Evolutionary conservation across 2,329 filamentous ascomycete species (phyloP).

Genomic region (Ceratocystiopsis minuta): DNA sequence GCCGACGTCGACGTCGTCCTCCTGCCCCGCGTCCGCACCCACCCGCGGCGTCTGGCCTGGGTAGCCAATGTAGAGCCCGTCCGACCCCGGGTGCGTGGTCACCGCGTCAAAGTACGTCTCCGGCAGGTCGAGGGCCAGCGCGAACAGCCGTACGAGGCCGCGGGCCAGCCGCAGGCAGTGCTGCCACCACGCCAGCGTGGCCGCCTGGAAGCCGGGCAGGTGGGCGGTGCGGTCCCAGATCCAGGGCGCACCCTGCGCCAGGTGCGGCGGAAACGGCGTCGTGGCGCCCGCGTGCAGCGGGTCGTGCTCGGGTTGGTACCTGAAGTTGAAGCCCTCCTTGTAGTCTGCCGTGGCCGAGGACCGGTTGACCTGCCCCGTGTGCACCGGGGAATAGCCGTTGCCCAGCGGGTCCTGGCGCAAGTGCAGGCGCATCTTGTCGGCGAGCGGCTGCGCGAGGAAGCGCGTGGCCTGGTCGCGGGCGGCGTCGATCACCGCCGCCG

Average conservation of each 20-base stretch:
- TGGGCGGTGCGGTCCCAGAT: neutral
- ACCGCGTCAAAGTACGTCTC: constrained; percentile 22
- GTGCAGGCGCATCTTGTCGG: constrained; percentile 9
- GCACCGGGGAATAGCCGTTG: constrained; percentile 9
- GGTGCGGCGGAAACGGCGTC: neutral
- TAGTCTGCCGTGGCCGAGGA: constrained; percentile 5
- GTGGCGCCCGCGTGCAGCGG: constrained; percentile 4
- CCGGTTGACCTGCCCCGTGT: constrained; percentile 9
- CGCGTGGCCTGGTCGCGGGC: constrained; percentile 4
- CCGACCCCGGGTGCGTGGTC: constrained; percentile 18
- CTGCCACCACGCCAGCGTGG: constrained; percentile 11
- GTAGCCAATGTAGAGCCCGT: constrained; percentile 12
- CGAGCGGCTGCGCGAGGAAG: constrained; percentile 10
- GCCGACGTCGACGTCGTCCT: constrained; percentile 16
- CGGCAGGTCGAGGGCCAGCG: constrained; percentile 9
- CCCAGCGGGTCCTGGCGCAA: constrained; percentile 4
- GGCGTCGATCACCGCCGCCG: constrained; percentile 4
- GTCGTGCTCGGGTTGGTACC: constrained; percentile 10
- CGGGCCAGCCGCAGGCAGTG: constrained; percentile 9
- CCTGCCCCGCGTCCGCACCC: constrained; percentile 11
- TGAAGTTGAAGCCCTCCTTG: constrained; percentile 12
- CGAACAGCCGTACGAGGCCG: constrained; percentile 10
- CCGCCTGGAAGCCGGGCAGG: constrained; percentile 10
- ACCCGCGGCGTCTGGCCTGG: constrained; percentile 10
- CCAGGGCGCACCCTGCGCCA: constrained; percentile 2